Percentiles rank a stretch among this genome's conserved stretches.
Conservation (phyloP, 2,329 filamentous ascomycete genomes). For the Pezicula rhizophila region DNA sequence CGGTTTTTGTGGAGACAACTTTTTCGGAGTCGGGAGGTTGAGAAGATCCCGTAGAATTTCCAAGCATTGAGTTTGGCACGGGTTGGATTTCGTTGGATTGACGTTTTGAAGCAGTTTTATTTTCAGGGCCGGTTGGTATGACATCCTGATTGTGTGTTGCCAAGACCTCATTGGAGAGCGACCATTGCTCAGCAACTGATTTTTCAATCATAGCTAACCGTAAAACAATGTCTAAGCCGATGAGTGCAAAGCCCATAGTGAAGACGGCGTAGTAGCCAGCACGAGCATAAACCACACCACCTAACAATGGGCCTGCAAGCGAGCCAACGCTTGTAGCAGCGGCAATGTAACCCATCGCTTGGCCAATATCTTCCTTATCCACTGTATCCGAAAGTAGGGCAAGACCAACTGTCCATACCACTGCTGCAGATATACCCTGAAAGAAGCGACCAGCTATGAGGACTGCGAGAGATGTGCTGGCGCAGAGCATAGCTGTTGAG, state of each 20-base stretch:
- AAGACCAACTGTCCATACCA: conserved; percentile 70
- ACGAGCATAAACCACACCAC: conserved; percentile 59
- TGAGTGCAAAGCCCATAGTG: conserved; percentile 49
- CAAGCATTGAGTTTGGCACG: neutral
- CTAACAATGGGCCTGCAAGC: conserved; percentile 59
- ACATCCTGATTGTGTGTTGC: neutral
- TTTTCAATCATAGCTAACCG: conserved; percentile 51
- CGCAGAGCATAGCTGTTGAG: conserved; percentile 60
- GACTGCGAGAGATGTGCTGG: conserved; percentile 54
- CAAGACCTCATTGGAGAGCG: neutral
- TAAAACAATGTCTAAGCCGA: conserved; percentile 47
- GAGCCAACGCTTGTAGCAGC: conserved; percentile 51
- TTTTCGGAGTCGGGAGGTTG: neutral
- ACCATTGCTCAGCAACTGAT: conserved; percentile 45
- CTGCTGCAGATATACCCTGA: conserved; percentile 62
- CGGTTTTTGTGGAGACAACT: conserved; percentile 1
- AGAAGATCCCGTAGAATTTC: neutral
- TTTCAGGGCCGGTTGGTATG: neutral
- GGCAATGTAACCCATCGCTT: conserved; percentile 21
- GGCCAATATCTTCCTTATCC: conserved; percentile 28
- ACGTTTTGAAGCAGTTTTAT: neutral
- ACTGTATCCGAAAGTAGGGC: conserved; percentile 67
- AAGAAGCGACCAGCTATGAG: conserved; percentile 58
- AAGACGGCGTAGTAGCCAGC: conserved; percentile 57
- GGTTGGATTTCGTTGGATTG: conserved; percentile 4